Conservation (phyloP, 2,329 filamentous ascomycete species). For the Cytospora piceae region DNA sequence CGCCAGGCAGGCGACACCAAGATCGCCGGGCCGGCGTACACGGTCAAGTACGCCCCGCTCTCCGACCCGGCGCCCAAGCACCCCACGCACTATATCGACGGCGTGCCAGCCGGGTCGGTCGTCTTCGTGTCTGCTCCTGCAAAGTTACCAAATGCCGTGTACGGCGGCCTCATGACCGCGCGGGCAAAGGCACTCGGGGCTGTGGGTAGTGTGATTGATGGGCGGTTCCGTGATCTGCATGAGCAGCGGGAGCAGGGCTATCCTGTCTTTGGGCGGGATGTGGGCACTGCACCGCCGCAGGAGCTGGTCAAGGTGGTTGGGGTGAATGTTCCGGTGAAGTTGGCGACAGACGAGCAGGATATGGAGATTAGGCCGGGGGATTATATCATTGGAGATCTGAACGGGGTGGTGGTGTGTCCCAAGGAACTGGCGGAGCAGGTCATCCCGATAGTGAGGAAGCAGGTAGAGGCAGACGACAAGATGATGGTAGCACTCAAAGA, state of each 20-base stretch:
- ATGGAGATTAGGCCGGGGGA: conserved; percentile 47
- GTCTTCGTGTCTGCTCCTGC: conserved; percentile 55
- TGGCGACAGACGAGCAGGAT: conserved; percentile 44
- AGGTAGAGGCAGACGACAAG: conserved; percentile 47
- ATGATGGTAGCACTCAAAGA: conserved; percentile 46
- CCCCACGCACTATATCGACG: conserved; percentile 55
- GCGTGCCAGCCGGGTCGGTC: conserved; percentile 50
- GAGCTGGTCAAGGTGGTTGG: conserved; percentile 48
- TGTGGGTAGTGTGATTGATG: conserved; percentile 55
- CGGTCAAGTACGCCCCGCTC: conserved; percentile 54
- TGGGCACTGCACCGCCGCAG: conserved; percentile 49
- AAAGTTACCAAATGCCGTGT: conserved; percentile 53
- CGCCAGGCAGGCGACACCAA: conserved; percentile 55
- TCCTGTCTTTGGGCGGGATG: conserved; percentile 51
- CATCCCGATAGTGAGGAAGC: conserved; percentile 46
- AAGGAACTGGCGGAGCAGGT: conserved; percentile 44
- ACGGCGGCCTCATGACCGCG: conserved; percentile 58
- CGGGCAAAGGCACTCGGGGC: conserved; percentile 50
- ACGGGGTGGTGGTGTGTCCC: conserved; percentile 50
- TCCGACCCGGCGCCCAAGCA: conserved; percentile 51
- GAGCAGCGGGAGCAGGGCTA: conserved; percentile 55
- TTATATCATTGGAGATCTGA: conserved; percentile 50
- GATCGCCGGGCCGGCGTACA: conserved; percentile 59
- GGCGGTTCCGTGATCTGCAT: conserved; percentile 55
- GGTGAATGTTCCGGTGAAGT: conserved; percentile 46